phyloP scores from a whole-genome alignment of 129 eudicot genomes.

The Kitagawia praeruptora region DNA sequence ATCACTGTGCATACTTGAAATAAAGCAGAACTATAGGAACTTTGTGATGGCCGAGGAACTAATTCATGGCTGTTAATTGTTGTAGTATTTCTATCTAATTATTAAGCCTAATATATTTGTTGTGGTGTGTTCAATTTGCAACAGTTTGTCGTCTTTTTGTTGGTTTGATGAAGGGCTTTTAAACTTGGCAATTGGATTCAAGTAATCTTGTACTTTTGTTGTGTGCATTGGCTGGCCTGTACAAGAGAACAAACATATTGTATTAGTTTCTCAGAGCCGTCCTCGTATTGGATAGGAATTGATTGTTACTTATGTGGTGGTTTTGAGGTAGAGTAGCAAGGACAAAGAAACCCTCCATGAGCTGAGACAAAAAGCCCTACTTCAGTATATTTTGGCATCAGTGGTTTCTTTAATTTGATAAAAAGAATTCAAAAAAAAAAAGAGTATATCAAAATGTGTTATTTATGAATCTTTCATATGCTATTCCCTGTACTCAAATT shows the following conservation, averaged over 20 bases:
- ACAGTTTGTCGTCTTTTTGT: not conserved
- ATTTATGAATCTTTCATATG: too few relatives aligned
- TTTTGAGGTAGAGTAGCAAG: not conserved
- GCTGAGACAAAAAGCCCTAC: not conserved
- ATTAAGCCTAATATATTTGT: not conserved
- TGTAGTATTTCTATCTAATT: not conserved
- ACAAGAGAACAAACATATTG: constrained; percentile 1
- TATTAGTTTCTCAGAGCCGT: constrained; percentile 1
- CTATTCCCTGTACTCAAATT: too few relatives aligned
- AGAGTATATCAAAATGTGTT: too few relatives aligned
- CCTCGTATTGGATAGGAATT: constrained; percentile 4
- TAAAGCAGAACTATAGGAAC: not conserved
- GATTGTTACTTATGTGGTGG: not conserved
- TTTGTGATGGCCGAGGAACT: not conserved
- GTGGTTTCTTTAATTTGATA: too few relatives aligned
- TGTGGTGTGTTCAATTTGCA: not conserved
- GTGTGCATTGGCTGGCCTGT: constrained; percentile 5
- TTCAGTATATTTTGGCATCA: not conserved
- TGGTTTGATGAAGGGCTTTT: not conserved
- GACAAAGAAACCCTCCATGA: not conserved
- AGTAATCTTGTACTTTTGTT: not conserved
- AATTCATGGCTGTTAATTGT: not conserved
- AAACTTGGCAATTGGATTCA: not conserved
- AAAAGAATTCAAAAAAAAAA: too few relatives aligned
- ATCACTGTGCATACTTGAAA: not conserved